A percentile compares a stretch with the other conserved stretches of the same genome.
Conservation (phyloP, 2,329 filamentous ascomycete genomes). For the Whalleya microplaca region DNA sequence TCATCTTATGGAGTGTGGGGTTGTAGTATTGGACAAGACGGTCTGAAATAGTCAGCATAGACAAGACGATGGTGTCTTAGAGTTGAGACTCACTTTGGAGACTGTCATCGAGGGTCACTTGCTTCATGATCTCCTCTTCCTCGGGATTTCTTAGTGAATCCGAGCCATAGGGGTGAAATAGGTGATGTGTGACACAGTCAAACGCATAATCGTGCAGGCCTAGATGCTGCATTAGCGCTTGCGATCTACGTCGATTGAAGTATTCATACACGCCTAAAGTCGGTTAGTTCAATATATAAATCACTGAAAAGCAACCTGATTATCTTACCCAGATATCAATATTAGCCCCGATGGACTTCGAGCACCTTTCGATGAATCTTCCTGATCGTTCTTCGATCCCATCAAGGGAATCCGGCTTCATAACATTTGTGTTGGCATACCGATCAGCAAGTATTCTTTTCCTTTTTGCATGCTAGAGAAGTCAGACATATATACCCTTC, state of each 20-base stretch:
- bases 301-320: background rate
- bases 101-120: slow-evolving; percentile 69
- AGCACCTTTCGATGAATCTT: slow-evolving; percentile 59
- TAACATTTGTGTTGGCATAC: slow-evolving; percentile 70
- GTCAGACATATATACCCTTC: slow-evolving; percentile 6
- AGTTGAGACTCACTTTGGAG: slow-evolving; percentile 59
- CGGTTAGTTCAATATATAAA: slow-evolving; percentile 17
- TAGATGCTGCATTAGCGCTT: slow-evolving; percentile 19
- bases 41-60: slow-evolving; percentile 44
- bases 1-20: slow-evolving; percentile 53
- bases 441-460: slow-evolving; percentile 67
- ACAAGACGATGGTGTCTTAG: background rate
- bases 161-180: slow-evolving; percentile 69
- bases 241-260: slow-evolving; percentile 6
- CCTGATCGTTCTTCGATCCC: slow-evolving; percentile 62
- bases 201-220: slow-evolving; percentile 69
- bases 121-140: slow-evolving; percentile 70
- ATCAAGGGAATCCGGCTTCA: slow-evolving; percentile 56
- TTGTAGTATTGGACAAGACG: slow-evolving; percentile 62
- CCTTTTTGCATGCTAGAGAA: slow-evolving; percentile 60
- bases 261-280: slow-evolving; percentile 31
- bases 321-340: slow-evolving; percentile 64
- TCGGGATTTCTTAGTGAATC: slow-evolving; percentile 57
- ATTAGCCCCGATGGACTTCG: slow-evolving; percentile 46
- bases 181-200: slow-evolving; percentile 69